Conservation (phyloP, 305 asterid genomes). For the Fraxinus velutina region DNA sequence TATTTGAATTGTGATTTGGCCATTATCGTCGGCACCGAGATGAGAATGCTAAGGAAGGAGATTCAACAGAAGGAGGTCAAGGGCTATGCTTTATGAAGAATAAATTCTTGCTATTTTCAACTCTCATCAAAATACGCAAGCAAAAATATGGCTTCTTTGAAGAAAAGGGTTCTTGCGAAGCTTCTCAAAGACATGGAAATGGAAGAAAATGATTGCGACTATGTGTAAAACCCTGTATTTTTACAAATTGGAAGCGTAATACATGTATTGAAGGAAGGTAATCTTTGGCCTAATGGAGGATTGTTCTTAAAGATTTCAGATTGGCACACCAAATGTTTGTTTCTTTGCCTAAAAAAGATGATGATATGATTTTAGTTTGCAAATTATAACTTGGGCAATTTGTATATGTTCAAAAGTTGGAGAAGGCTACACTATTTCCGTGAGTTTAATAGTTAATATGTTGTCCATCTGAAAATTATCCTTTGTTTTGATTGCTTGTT, state of each 20-base stretch:
- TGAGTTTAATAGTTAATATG: not conserved
- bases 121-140: no score
- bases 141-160: slow-evolving; percentile 42
- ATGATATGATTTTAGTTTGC: slow-evolving; percentile 65
- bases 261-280: slow-evolving; percentile 66
- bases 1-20: slow-evolving; percentile 32
- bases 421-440: slow-evolving; percentile 52
- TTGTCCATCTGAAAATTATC: no score
- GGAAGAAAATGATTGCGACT: slow-evolving; percentile 7
- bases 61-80: slow-evolving; percentile 24
- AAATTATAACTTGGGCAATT: slow-evolving; percentile 60
- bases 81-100: slow-evolving; percentile 34
- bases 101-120: slow-evolving; percentile 47
- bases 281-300: slow-evolving; percentile 61
- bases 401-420: slow-evolving; percentile 41
- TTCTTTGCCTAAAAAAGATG: slow-evolving; percentile 48
- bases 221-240: slow-evolving; percentile 36
- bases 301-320: slow-evolving; percentile 67
- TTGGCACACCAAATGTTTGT: slow-evolving; percentile 53
- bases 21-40: slow-evolving; percentile 29
- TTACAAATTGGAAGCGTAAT: slow-evolving; percentile 67
- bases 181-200: slow-evolving; percentile 53
- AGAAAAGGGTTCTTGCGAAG: slow-evolving; percentile 50
- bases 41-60: slow-evolving; percentile 30
- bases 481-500: no score